Base-by-base conservation (phyloP, 257 asterid species). In the Nicotiana sylvestris region DNA sequence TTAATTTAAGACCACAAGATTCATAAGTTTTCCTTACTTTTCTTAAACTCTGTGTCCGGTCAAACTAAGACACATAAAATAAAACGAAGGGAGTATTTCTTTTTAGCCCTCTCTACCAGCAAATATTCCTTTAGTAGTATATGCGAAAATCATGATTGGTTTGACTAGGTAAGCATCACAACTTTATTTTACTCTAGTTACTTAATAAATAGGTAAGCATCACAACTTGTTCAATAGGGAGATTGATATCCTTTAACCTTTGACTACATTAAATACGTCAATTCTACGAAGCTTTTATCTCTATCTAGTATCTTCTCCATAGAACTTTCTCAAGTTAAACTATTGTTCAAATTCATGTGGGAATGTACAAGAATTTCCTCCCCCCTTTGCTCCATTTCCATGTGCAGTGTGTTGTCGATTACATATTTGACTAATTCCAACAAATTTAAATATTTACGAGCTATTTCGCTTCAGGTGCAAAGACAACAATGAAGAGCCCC, bases 401-500 rank as follows among this genome's bases (percentile, higher is more conserved):
- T 4, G 39, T 49, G 80, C 80, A 74, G 27, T 27, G 43, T 74
- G 80, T 49, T 49, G 8, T 74, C 15, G 25, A 27, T 74, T 72
- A 76, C 37, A 8, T 72, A 12, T 72, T 46, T 46, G 35, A 37
- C 78, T 72, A 33, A 46, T 46, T 56, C 39, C 3, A 0, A 5
- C 53, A n/a, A 43, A 56, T 74, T 37, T 37, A 18, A 66, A 51
- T 51, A 67, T 13, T 10, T 46, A 21, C 46, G 6, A 39, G 17
- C 18, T 29, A 4, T 82, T 72, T 65, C 61, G 17, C 80, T 88
- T 62, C 91, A 93, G 97, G 93, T 87, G 88, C 88, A 64, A 92
- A 89, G 82, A 69, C 88, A 27, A 43, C 84, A 29, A 86, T 93
- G 89, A 90, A 85, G 88, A 87, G 88, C 88, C 94, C 97, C 6